A percentile compares a stretch with the other conserved stretches of the same genome.
Evolutionary conservation across 768 basidiomycete species (phyloP).

Genomic region (Trichaptum fuscoviolaceum): DNA sequence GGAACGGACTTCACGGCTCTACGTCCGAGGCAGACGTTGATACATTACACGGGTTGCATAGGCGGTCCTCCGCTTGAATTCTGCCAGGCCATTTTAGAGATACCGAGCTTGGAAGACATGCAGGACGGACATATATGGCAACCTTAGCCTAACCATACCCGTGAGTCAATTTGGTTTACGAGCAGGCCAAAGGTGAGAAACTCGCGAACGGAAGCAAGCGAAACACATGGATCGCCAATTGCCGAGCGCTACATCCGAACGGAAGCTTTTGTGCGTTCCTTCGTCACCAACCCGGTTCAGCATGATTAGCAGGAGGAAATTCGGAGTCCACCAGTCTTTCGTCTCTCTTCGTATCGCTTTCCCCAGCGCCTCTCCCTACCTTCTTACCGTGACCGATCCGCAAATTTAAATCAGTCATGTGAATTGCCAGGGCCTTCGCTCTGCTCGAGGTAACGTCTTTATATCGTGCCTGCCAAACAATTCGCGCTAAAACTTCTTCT

Average conservation of each 20-base stretch:
- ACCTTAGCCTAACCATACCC: not conserved
- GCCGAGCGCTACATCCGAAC: not conserved
- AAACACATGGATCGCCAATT: not conserved
- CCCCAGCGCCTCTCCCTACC: not conserved
- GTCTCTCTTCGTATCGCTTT: not conserved
- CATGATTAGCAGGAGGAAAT: conserved; percentile 1
- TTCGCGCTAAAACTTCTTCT: conserved; percentile 1
- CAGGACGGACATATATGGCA: not conserved
- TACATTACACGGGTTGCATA: not conserved
- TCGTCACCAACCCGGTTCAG: not conserved
- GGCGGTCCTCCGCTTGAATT: not conserved
- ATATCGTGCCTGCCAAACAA: conserved; percentile 6
- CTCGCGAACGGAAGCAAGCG: not conserved
- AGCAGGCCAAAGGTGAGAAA: not conserved
- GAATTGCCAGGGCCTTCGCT: not conserved
- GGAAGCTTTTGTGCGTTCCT: not conserved
- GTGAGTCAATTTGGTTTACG: not conserved
- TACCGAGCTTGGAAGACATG: not conserved
- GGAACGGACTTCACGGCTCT: not conserved
- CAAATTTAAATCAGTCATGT: not conserved
- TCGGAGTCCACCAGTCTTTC: not conserved
- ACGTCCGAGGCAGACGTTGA: not conserved
- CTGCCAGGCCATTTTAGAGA: not conserved
- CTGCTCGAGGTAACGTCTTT: not conserved
- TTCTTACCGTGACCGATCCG: not conserved